Base-by-base conservation (phyloP, 1,284 basidiomycete genomes). In the Psilocybe mexicana region DNA sequence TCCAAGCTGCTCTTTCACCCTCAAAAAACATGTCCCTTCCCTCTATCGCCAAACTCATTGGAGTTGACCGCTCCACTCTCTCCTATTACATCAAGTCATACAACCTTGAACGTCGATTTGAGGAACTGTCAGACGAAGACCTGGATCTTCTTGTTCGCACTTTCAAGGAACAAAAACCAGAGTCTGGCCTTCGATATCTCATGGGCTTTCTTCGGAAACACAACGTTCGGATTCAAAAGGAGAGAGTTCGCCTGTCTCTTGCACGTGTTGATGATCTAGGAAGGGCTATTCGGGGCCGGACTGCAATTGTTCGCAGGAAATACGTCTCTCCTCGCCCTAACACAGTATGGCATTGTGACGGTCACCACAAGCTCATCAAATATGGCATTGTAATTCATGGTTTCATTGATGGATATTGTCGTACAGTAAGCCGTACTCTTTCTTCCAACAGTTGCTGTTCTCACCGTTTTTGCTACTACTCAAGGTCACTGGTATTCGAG, bases 331-430 rank as follows among this genome's bases (percentile, higher is more conserved):
- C 59, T 10, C 51, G 69, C 0, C 75, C 78, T 2, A 79, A 82
- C 61, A 56, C 45, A 47, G 53, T 81, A 0, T 82, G 81, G 80
- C 81, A 82, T 62, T 56, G 73, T 36, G 77, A 82, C 65, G 78
- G 80, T 0, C 79, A 82, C 56, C 80, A 82, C 55, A 81, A 82
- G 59, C 64, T 82, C 0, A 83, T 84, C 10, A 36, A 42, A 0
- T 84, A 77, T 79, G 79, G 79, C 0, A 72, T 83, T 52, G 77
- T 83, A 0, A 76, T 84, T 11, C 81, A 84, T 69, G 79, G 78
- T 0, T 40, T 76, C 2, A 68, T 77, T 30, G 78, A 84, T 68
- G 78, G 80, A 0, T 79, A 71, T 55, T 74, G 68, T 54, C 38
- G 71, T 1, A 74, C 61, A 24, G 76, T 81, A 47, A 25, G 26